These are phyloP conservation scores for Alternaria rosae DNA, from an alignment of 2,329 filamentous ascomycete genomes.

Conservation along the genomic window DNA sequence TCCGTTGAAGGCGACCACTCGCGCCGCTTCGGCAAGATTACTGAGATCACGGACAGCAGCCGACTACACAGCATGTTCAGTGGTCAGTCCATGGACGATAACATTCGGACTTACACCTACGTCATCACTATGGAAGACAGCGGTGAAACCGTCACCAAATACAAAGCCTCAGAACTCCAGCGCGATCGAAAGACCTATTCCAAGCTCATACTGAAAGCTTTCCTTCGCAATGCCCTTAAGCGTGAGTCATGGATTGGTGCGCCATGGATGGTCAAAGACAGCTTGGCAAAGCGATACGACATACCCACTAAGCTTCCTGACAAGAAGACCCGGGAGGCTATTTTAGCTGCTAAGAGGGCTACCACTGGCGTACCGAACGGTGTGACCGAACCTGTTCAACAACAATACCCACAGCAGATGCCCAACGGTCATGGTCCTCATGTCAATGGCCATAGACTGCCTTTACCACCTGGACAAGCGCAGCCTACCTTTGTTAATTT, in stretches of 20 bases:
- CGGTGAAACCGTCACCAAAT: constrained; percentile 57
- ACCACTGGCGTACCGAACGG: constrained; percentile 57
- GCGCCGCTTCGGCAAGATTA: constrained; percentile 40
- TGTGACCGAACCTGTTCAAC: constrained; percentile 35
- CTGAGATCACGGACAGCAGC: constrained; percentile 42
- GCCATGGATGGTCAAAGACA: constrained; percentile 91
- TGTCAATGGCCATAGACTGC: constrained; percentile 28
- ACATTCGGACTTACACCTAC: constrained; percentile 42
- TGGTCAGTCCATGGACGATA: constrained; percentile 37
- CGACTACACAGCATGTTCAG: constrained; percentile 39
- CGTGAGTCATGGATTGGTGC: constrained; percentile 95
- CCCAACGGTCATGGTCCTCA: constrained; percentile 29
- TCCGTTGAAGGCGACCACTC: constrained; percentile 41
- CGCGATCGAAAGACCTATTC: constrained; percentile 93
- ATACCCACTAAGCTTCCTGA: constrained; percentile 85
- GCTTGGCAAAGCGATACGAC: constrained; percentile 82
- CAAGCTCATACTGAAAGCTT: constrained; percentile 90
- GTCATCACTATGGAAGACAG: constrained; percentile 43
- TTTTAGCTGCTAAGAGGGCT: constrained; percentile 66
- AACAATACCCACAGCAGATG: constrained; percentile 24
- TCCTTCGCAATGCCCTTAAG: constrained; percentile 93
- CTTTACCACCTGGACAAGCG: constrained; percentile 28
- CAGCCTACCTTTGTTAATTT: constrained; percentile 59
- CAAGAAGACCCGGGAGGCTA: constrained; percentile 44
- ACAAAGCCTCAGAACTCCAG: constrained; percentile 67